Conservation (phyloP, 75 land plant genomes). For the Cupressus sempervirens region DNA sequence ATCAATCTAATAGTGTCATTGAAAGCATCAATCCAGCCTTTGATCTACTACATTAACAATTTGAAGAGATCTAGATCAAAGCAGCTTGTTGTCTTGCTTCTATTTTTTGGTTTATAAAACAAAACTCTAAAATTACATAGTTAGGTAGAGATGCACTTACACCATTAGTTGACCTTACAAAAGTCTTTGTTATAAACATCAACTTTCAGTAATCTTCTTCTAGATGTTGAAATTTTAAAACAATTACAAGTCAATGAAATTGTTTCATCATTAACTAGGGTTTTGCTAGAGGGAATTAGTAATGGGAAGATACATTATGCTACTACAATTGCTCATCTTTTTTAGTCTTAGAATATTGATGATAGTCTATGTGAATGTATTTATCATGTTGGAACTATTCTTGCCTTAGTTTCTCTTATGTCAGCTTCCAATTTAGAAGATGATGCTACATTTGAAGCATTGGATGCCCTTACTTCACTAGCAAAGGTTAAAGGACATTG, state of each 20-base stretch:
- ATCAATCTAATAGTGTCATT: too few relatives aligned
- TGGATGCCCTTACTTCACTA: too few relatives aligned
- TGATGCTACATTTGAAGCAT: constrained; percentile 66
- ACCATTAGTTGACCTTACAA: constrained; percentile 63
- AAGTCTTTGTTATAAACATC: constrained; percentile 51
- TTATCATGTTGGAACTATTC: constrained; percentile 78
- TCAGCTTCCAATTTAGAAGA: constrained; percentile 47
- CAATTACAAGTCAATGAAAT: constrained; percentile 76
- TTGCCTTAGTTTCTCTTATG: constrained; percentile 75
- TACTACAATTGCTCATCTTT: constrained; percentile 80
- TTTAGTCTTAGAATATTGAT: constrained; percentile 54
- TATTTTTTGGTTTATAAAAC: constrained; percentile 72
- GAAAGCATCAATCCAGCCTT: constrained; percentile 52
- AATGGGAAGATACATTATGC: constrained; percentile 87
- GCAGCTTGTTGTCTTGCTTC: constrained; percentile 87
- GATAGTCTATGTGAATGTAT: constrained; percentile 60
- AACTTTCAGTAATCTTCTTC: constrained; percentile 82
- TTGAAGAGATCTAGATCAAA: constrained; percentile 62
- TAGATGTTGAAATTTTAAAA: constrained; percentile 62
- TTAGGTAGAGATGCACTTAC: constrained; percentile 61
- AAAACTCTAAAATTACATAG: constrained; percentile 64
- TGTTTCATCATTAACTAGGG: constrained; percentile 71
- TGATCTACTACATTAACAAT: constrained; percentile 57
- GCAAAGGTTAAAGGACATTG: constrained; percentile 62
- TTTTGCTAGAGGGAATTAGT: constrained; percentile 71